Evolutionary conservation across 305 asterid genomes (phyloP), one percentile per base, ranked within the genome.

Genomic region (Nicotiana rustica): DNA sequence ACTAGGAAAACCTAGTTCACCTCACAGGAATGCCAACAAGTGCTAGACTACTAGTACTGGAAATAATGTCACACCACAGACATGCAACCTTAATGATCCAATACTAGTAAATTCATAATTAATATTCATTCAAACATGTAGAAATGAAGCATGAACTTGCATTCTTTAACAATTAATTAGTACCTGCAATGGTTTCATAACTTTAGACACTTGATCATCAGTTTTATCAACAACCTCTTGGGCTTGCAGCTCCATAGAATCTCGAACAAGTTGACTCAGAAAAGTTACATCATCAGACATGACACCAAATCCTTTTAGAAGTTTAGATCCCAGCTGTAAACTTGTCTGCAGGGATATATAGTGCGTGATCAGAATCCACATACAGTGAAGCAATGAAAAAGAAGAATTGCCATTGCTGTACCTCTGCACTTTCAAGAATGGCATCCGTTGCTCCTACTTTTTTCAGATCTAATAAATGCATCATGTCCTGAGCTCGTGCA

Each of bases 371-470:
- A 85, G 77, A 80, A 64, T 83, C 36, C 64, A 73, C 80, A 66
- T 21, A 38, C 59, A 66, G 29, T 31, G 57, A 33, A 29, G 25
- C 14, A 12, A 33, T 13, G 29, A 4, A 33, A 64, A 77, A 10
- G n/a, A 81, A 56, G 71, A 67, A 75, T 83, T 35, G 64, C 71
- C 31, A 38, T 62, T 61, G 56, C 19, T 65, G 62, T 89, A 96
- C 99, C 99, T 96, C 99, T 66, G 99, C 89, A 85, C 91, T 92
- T 89, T 96, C 99, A 82, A 94, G 98, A 86, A 96, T 88, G 73
- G 97, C 98, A 86, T 96, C 99, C 62, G 97, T 96, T 73, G 98
- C 99, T 14, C 99, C 99, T 3, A 93, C 94, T 90, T 94, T 94
- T 92, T 94, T 96, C 87, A 96, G 89, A 70, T 93, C 96, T 81